phyloP scores from a whole-genome alignment of 2,329 filamentous ascomycete genomes.

The Emergomyces pasteurianus region DNA sequence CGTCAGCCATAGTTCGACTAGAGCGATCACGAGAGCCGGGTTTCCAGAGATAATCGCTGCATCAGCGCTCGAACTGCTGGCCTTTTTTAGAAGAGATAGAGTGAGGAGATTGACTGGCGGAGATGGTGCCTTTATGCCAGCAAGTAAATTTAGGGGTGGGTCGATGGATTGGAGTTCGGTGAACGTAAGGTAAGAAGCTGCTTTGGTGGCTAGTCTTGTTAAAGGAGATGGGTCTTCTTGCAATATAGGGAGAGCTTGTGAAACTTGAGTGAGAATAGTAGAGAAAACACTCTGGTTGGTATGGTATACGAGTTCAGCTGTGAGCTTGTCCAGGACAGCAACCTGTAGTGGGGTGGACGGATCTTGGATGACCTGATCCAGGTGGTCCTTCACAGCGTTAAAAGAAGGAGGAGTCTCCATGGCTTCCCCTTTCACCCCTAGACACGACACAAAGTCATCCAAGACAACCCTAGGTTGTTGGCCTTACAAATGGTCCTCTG shows the following conservation, averaged over 20 bases:
- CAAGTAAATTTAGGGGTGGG: constrained; percentile 41
- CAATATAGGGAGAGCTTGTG: constrained; percentile 39
- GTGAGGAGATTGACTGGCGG: constrained; percentile 45
- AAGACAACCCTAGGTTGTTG: background rate
- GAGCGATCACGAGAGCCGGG: constrained; percentile 41
- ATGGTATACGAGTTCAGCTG: constrained; percentile 30
- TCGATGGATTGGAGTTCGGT: constrained; percentile 37
- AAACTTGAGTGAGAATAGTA: constrained; percentile 35
- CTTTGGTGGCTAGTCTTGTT: constrained; percentile 40
- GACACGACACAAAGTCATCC: background rate
- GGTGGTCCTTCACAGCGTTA: constrained; percentile 28
- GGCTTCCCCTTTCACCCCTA: background rate
- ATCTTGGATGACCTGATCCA: constrained; percentile 33
- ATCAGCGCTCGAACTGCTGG: constrained; percentile 39
- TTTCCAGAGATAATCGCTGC: constrained; percentile 47
- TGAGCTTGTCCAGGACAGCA: constrained; percentile 39
- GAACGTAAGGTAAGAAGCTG: constrained; percentile 39
- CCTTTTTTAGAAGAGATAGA: constrained; percentile 46
- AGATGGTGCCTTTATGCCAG: constrained; percentile 40
- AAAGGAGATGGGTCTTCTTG: constrained; percentile 48
- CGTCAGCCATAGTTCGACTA: constrained; percentile 49
- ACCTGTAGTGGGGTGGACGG: constrained; percentile 36
- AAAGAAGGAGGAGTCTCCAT: constrained; percentile 28
- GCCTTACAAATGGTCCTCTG: background rate
- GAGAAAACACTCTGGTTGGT: constrained; percentile 27